These are phyloP conservation scores for Medicago ruthenica DNA, from an alignment of 306 rosid species.

Conservation along the genomic window DNA sequence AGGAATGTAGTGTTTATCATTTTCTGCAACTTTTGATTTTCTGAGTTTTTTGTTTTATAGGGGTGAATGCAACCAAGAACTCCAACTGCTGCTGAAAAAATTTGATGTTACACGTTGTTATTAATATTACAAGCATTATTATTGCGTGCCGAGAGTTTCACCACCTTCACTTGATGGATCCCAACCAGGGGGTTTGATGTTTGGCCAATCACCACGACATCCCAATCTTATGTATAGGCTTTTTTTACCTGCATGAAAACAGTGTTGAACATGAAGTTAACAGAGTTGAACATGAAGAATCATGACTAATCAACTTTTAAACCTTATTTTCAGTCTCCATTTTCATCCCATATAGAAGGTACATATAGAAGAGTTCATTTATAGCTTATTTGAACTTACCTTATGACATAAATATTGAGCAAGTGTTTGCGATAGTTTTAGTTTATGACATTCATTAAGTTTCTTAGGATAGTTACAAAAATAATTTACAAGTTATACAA, in stretches of 20 bases:
- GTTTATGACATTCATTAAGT: not conserved
- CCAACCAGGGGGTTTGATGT: slow-evolving; percentile 96
- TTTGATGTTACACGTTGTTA: slow-evolving; percentile 4
- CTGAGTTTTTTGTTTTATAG: too few species aligned
- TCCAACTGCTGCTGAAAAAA: not conserved
- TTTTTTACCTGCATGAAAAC: slow-evolving; percentile 67
- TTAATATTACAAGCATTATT: slow-evolving; percentile 31
- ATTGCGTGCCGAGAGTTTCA: slow-evolving; percentile 24
- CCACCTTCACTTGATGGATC: slow-evolving; percentile 70
- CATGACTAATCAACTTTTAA: not conserved
- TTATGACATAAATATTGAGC: not conserved
- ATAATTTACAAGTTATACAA: not conserved
- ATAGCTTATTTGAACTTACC: not conserved
- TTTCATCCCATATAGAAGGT: not conserved
- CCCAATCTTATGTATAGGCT: slow-evolving; percentile 89
- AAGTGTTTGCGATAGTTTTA: not conserved
- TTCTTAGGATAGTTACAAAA: not conserved
- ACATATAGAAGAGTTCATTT: not conserved
- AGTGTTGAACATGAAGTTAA: slow-evolving; percentile 7
- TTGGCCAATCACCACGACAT: slow-evolving; percentile 98
- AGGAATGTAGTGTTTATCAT: too few species aligned
- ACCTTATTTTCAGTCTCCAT: not conserved
- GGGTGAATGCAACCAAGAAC: not conserved
- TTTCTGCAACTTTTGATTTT: too few species aligned
- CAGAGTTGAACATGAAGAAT: not conserved